Percentiles rank a stretch among this genome's conserved stretches.
phyloP scores from a whole-genome alignment of 2,329 filamentous ascomycete genomes.

The Fusarium robinianum region DNA sequence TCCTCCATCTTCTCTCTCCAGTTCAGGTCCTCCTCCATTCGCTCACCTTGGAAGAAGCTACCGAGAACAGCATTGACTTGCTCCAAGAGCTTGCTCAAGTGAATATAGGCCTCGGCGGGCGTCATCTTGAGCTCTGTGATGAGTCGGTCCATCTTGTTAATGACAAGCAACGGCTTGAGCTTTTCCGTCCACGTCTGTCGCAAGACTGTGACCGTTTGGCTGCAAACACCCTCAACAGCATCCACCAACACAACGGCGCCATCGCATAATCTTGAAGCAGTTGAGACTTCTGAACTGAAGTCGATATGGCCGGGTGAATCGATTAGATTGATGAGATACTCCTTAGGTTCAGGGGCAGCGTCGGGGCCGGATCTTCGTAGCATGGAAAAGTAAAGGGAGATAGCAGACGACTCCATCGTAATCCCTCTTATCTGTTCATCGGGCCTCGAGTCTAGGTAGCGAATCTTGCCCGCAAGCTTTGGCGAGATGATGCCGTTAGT shows the following conservation, averaged over 20 bases:
- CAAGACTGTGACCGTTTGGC: constrained; percentile 95
- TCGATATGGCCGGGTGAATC: constrained; percentile 98
- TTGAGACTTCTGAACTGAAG: constrained; percentile 97
- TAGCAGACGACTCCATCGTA: constrained; percentile 99
- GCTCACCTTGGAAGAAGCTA: constrained; percentile 95
- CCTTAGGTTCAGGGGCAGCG: constrained; percentile 71
- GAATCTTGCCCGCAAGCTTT: constrained; percentile 95
- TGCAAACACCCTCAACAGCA: constrained; percentile 96
- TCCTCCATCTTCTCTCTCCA: constrained; percentile 95
- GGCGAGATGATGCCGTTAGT: constrained; percentile 99
- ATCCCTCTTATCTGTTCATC: constrained; percentile 96
- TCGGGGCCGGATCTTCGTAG: constrained; percentile 73
- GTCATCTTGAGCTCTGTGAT: constrained; percentile 95
- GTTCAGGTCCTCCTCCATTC: constrained; percentile 97
- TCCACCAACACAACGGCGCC: constrained; percentile 94
- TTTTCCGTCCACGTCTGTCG: constrained; percentile 96
- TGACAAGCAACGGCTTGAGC: constrained; percentile 88
- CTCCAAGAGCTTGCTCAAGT: constrained; percentile 86
- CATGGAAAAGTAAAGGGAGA: constrained; percentile 95
- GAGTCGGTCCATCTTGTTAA: constrained; percentile 97
- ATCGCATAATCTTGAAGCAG: constrained; percentile 90
- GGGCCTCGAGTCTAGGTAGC: constrained; percentile 93
- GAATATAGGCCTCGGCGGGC: constrained; percentile 83
- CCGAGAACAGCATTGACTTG: constrained; percentile 97
- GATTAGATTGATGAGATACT: constrained; percentile 96